Conservation (phyloP, 805 yeast species). For the Nakazawaea wyomingensis region DNA sequence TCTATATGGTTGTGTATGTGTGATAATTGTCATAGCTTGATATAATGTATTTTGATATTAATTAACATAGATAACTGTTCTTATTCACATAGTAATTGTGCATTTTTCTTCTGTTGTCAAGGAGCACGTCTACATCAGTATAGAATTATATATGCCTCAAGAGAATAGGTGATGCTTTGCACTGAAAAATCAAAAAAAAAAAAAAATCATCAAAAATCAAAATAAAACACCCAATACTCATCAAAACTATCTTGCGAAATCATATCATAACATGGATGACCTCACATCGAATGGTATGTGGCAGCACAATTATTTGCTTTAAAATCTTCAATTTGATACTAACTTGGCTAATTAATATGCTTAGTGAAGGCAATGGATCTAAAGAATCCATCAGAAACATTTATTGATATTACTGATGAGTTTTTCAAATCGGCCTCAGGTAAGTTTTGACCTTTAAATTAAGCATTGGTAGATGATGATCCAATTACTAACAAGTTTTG, state of each 20-base stretch:
- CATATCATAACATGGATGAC: not conserved
- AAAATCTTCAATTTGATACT: constrained; percentile 1
- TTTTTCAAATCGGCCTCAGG: constrained; percentile 36
- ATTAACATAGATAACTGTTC: too few species aligned
- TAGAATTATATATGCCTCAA: too few species aligned
- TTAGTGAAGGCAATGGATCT: not conserved
- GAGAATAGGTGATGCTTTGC: too few species aligned
- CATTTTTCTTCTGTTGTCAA: too few species aligned
- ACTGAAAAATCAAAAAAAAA: not conserved
- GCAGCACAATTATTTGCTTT: too few species aligned
- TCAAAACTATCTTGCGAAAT: too few species aligned
- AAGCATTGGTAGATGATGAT: not conserved
- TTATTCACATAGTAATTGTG: too few species aligned
- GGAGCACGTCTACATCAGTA: too few species aligned
- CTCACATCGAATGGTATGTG: not conserved
- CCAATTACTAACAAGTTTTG: constrained; percentile 12
- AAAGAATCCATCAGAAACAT: constrained; percentile 12
- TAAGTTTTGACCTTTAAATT: not conserved
- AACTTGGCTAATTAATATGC: not conserved
- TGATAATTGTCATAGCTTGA: too few species aligned
- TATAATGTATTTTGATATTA: too few species aligned
- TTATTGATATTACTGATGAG: constrained; percentile 52
- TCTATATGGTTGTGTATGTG: too few species aligned
- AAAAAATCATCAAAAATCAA: not conserved
- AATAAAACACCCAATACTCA: not conserved